Conservation (phyloP, 495 filamentous ascomycete species). For the Aspergillus nanangensis region DNA sequence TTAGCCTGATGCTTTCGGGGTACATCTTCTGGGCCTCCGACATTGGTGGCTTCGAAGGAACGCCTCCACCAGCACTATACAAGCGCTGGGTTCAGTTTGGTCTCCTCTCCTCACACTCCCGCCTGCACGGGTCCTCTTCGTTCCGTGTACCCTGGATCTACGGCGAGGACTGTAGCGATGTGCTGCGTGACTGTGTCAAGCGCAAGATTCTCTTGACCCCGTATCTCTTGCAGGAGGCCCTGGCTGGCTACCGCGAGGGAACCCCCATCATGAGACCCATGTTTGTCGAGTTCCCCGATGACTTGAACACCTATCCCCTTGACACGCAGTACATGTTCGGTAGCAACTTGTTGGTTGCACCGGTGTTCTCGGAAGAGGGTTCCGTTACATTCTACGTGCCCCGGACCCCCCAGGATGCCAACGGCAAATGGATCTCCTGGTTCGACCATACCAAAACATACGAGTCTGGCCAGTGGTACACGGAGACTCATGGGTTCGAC, state of each 20-base stretch:
- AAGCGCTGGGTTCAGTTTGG: conserved; percentile 76
- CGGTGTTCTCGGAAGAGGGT: conserved; percentile 55
- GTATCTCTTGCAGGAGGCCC: conserved; percentile 55
- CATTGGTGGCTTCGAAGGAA: conserved; percentile 71
- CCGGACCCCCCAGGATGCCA: conserved; percentile 17
- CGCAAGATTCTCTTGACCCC: conserved; percentile 61
- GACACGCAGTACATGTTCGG: conserved; percentile 68
- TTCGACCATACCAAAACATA: conserved; percentile 39
- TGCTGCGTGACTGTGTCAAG: conserved; percentile 53
- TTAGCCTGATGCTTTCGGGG: conserved; percentile 60
- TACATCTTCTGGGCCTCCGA: conserved; percentile 68
- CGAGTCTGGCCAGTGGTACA: conserved; percentile 37
- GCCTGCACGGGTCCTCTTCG: conserved; percentile 60
- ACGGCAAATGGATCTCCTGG: conserved; percentile 50
- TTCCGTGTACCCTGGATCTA: conserved; percentile 72
- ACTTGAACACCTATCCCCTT: conserved; percentile 57
- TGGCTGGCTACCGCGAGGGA: conserved; percentile 38
- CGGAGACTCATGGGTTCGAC: conserved; percentile 39
- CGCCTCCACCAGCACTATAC: conserved; percentile 62
- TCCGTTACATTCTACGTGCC: conserved; percentile 62
- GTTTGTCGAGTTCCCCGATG: conserved; percentile 62
- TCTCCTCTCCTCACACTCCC: conserved; percentile 61
- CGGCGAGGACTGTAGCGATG: conserved; percentile 56
- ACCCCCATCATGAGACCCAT: conserved; percentile 55
- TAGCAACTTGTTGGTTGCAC: conserved; percentile 52